phyloP scores from a whole-genome alignment of 2,329 filamentous ascomycete species.

The Trichothecium sympodiale region DNA sequence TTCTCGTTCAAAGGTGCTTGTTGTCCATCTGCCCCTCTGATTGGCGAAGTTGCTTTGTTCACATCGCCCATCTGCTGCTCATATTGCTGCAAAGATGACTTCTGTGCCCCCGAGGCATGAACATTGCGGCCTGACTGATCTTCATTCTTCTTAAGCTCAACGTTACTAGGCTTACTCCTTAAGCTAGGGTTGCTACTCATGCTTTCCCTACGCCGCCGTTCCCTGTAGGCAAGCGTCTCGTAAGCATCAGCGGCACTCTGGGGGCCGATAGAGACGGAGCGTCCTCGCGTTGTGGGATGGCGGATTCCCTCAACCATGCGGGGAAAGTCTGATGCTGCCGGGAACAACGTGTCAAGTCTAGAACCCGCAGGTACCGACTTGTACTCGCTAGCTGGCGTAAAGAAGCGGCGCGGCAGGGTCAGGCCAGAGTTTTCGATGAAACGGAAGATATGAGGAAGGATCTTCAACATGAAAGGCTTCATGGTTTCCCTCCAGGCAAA shows the following conservation, averaged over 20 bases:
- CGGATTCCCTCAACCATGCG: slow-evolving; percentile 72
- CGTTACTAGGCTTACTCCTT: slow-evolving; percentile 30
- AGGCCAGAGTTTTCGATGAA: slow-evolving; percentile 70
- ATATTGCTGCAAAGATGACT: slow-evolving; percentile 46
- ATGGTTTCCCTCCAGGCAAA: slow-evolving; percentile 84
- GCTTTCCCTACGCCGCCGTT: slow-evolving; percentile 47
- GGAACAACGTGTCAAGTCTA: slow-evolving; percentile 74
- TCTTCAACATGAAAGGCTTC: slow-evolving; percentile 70
- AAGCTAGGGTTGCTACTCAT: slow-evolving; percentile 38
- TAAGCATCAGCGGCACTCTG: slow-evolving; percentile 95
- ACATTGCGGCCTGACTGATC: slow-evolving; percentile 26
- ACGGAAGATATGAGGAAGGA: slow-evolving; percentile 78
- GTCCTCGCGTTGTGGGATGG: slow-evolving; percentile 56
- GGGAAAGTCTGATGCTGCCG: slow-evolving; percentile 78
- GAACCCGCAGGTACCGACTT: slow-evolving; percentile 62
- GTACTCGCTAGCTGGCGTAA: slow-evolving; percentile 83
- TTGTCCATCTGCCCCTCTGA: slow-evolving; percentile 12
- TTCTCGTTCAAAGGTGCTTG: slow-evolving; percentile 19
- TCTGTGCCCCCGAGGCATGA: slow-evolving; percentile 33
- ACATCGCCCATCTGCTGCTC: slow-evolving; percentile 67
- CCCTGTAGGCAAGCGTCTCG: slow-evolving; percentile 85
- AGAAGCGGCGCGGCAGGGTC: slow-evolving; percentile 78
- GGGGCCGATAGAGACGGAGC: slow-evolving; percentile 81
- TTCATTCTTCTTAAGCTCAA: slow-evolving; percentile 30
- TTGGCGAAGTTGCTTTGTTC: neutral